These are phyloP conservation scores for Hericium coralloides DNA, from an alignment of 768 basidiomycete species.

Conservation along the genomic window DNA sequence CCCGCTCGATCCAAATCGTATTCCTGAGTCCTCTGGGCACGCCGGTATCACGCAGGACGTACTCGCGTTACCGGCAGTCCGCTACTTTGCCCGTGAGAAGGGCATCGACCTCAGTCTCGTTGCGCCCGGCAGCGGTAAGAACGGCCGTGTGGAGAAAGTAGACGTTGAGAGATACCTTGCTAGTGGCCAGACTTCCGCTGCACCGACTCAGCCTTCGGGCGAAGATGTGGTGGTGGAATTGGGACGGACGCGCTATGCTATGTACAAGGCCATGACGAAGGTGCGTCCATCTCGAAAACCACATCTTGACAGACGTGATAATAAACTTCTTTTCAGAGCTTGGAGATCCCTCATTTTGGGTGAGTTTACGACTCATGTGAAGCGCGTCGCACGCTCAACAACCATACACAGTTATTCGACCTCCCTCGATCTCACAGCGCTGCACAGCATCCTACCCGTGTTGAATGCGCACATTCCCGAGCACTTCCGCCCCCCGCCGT, in stretches of 20 bases:
- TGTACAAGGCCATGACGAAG: slow-evolving; percentile 90
- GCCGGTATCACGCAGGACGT: slow-evolving; percentile 24
- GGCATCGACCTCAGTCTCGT: slow-evolving; percentile 51
- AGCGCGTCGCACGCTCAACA: neutral
- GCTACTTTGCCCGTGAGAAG: slow-evolving; percentile 63
- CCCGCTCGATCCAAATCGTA: slow-evolving; percentile 55
- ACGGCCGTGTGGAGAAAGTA: slow-evolving; percentile 63
- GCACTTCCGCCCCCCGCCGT: slow-evolving; percentile 37
- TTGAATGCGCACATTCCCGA: slow-evolving; percentile 64
- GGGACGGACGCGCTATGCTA: slow-evolving; percentile 67
- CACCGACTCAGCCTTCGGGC: slow-evolving; percentile 12
- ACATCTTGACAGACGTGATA: neutral
- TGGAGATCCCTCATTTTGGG: slow-evolving; percentile 84
- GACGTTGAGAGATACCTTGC: slow-evolving; percentile 62
- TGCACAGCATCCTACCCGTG: slow-evolving; percentile 52
- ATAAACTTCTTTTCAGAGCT: slow-evolving; percentile 38
- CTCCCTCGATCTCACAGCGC: slow-evolving; percentile 61
- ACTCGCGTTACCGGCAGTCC: slow-evolving; percentile 69
- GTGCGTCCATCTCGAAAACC: slow-evolving; percentile 24
- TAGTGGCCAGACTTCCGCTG: slow-evolving; percentile 11
- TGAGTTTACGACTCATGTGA: slow-evolving; percentile 20
- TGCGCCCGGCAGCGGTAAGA: slow-evolving; percentile 62
- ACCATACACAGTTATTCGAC: slow-evolving; percentile 55
- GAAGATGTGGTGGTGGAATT: slow-evolving; percentile 59
- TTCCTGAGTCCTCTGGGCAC: slow-evolving; percentile 6